Evolutionary conservation across 192 early-diverging fungal species (phyloP).

Genomic region (Coemansia sp.): DNA sequence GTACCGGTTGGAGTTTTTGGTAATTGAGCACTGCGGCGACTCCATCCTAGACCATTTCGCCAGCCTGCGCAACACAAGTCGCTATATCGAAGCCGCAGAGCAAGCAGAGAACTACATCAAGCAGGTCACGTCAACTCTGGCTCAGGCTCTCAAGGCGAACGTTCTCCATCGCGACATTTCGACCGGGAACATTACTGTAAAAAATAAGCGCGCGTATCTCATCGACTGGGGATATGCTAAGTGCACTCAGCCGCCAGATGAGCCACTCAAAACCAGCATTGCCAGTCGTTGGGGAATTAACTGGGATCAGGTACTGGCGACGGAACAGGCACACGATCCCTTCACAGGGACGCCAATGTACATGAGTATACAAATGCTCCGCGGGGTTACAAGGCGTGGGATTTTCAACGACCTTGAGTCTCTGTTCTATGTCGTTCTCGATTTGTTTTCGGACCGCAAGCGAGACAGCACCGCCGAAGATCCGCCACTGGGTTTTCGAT

Average conservation of each 20-base stretch:
- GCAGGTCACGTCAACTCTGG: not conserved
- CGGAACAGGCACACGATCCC: not conserved
- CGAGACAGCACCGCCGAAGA: too few relatives aligned
- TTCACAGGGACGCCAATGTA: not conserved
- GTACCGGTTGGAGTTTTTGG: slow-evolving; percentile 2
- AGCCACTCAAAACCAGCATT: not conserved
- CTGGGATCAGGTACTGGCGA: not conserved
- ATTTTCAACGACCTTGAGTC: slow-evolving; percentile 8
- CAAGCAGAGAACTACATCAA: not conserved
- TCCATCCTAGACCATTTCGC: not conserved
- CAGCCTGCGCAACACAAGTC: not conserved
- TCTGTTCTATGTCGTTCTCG: not conserved
- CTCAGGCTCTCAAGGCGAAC: not conserved
- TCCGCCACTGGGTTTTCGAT: not conserved
- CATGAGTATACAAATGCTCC: slow-evolving; percentile 6
- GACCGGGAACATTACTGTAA: slow-evolving; percentile 6
- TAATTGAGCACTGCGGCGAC: slow-evolving; percentile 10
- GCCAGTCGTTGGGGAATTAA: not conserved
- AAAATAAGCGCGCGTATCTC: not conserved
- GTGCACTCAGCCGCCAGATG: not conserved
- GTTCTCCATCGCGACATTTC: slow-evolving; percentile 11
- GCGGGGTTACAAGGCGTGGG: not conserved
- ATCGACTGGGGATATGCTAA: slow-evolving; percentile 21
- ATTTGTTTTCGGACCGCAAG: not conserved
- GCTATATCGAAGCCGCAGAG: not conserved